These are phyloP conservation scores for Ophiocordyceps camponoti-leonardi DNA, from an alignment of 2,329 filamentous ascomycete genomes.

Conservation along the genomic window DNA sequence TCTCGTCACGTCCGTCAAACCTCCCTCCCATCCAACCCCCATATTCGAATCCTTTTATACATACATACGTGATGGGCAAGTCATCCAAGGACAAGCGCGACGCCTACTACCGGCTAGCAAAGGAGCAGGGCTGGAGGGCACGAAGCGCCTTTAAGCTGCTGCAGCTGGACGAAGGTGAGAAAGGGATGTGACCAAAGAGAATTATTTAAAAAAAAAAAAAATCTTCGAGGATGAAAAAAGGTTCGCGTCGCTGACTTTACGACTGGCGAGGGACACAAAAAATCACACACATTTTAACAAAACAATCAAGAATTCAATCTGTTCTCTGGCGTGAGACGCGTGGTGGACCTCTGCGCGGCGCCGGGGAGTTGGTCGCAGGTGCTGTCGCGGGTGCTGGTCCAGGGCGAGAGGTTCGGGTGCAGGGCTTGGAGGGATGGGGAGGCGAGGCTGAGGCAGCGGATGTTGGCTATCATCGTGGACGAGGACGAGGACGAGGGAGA, in stretches of 20 bases:
- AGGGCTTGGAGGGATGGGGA: constrained; percentile 77
- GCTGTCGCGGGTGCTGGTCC: constrained; percentile 80
- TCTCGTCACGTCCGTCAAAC: too few relatives aligned
- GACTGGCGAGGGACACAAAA: too few relatives aligned
- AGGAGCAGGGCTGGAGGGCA: constrained; percentile 97
- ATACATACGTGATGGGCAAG: constrained; percentile 62
- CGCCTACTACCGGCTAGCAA: constrained; percentile 92
- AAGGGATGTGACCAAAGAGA: too few relatives aligned
- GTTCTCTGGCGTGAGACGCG: constrained; percentile 75
- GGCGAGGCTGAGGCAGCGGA: constrained; percentile 42
- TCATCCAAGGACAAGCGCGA: constrained; percentile 98
- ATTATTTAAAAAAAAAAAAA: too few relatives aligned
- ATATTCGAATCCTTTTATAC: too few relatives aligned
- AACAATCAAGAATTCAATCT: constrained; percentile 61
- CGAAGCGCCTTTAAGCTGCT: constrained; percentile 93
- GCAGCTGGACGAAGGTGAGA: constrained; percentile 65
- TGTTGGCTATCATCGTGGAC: constrained; percentile 26
- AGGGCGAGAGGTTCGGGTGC: constrained; percentile 78
- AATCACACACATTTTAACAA: too few relatives aligned
- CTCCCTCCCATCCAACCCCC: too few relatives aligned
- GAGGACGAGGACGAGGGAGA: constrained; percentile 1
- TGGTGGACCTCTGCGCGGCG: constrained; percentile 90
- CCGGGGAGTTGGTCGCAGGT: constrained; percentile 97
- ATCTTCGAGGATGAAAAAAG: background rate
- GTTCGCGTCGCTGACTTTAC: background rate